Percentiles rank a stretch among this genome's conserved stretches.
phyloP scores from a whole-genome alignment of 805 yeast species.

The Groenewaldozyma salmanticensis region DNA sequence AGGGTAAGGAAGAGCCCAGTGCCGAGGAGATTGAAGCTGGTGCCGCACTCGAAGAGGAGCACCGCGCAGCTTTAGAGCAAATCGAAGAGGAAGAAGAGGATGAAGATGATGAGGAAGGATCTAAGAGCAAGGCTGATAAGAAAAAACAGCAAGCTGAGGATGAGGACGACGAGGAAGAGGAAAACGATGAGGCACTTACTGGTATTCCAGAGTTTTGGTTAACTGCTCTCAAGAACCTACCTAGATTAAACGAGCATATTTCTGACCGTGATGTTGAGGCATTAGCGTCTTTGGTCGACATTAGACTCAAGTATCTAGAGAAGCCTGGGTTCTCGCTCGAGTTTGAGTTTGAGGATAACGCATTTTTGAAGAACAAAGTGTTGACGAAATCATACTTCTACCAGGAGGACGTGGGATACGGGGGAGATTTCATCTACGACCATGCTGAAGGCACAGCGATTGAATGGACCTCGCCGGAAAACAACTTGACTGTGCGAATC shows the following conservation, averaged over 20 bases:
- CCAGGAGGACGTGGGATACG: constrained; percentile 86
- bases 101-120: constrained; percentile 32
- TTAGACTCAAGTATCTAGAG: constrained; percentile 69
- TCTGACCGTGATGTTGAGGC: constrained; percentile 87
- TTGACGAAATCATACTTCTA: constrained; percentile 85
- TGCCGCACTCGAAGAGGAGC: constrained; percentile 53
- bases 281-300: constrained; percentile 54
- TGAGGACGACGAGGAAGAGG: constrained; percentile 36
- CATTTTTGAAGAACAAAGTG: constrained; percentile 61
- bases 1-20: constrained; percentile 69
- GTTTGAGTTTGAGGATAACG: constrained; percentile 70
- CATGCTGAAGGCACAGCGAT: constrained; percentile 89
- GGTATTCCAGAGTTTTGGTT: constrained; percentile 97
- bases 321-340: constrained; percentile 84
- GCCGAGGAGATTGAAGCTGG: constrained; percentile 72
- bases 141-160: constrained; percentile 30
- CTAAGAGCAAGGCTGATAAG: constrained; percentile 23
- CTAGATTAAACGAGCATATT: constrained; percentile 71
- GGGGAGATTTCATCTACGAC: constrained; percentile 94
- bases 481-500: constrained; percentile 73
- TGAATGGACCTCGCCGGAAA: constrained; percentile 71
- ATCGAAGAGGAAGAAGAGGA: constrained; percentile 37
- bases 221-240: constrained; percentile 84
- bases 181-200: constrained; percentile 35
- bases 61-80: constrained; percentile 35